These are phyloP conservation scores for Coniferiporia sulphurascens DNA, from an alignment of 1,284 basidiomycete species.

Conservation along the genomic window DNA sequence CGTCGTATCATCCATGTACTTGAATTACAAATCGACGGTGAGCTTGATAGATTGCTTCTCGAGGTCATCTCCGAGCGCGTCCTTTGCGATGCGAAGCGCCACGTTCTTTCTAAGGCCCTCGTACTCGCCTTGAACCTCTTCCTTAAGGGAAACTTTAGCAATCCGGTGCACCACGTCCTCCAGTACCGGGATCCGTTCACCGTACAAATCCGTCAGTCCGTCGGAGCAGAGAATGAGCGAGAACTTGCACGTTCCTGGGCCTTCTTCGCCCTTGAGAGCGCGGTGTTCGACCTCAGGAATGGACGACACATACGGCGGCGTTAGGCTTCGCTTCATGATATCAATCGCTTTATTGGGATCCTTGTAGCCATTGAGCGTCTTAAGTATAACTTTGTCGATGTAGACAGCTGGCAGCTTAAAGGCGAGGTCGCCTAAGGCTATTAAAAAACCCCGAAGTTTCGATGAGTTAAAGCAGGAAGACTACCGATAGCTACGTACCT, in stretches of 20 bases:
- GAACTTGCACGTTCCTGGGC: conserved; percentile 24
- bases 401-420: conserved; percentile 70
- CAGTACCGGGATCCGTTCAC: conserved; percentile 36
- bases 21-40: conserved; percentile 54
- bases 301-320: conserved; percentile 66
- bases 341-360: conserved; percentile 61
- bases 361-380: conserved; percentile 56
- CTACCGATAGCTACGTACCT: conserved; percentile 38
- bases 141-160: conserved; percentile 16
- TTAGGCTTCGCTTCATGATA: conserved; percentile 53
- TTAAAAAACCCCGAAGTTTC: background rate
- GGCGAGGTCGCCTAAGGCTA: conserved; percentile 66
- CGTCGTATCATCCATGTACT: conserved; percentile 68
- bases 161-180: conserved; percentile 45
- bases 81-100: conserved; percentile 48
- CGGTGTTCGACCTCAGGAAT: conserved; percentile 58
- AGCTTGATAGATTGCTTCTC: conserved; percentile 48
- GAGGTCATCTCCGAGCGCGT: conserved; percentile 48
- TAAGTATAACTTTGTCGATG: conserved; percentile 62
- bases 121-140: background rate
- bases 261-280: conserved; percentile 32
- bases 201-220: conserved; percentile 60
- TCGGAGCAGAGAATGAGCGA: conserved; percentile 64
- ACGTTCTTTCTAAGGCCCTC: conserved; percentile 28
- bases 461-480: conserved; percentile 11